Conservation (phyloP, 2,329 filamentous ascomycete genomes). For the Elsinoe arachidis region DNA sequence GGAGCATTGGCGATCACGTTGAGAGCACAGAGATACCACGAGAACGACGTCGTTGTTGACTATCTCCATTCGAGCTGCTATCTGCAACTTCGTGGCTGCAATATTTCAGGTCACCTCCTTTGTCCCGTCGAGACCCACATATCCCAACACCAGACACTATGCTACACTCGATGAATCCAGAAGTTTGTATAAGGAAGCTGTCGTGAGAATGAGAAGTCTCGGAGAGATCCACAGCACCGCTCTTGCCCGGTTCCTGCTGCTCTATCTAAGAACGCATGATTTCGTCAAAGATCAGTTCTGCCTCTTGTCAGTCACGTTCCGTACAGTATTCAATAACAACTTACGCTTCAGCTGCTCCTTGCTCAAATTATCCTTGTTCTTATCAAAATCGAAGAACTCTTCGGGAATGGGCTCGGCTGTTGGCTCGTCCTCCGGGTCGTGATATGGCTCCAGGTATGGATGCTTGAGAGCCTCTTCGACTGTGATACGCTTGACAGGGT, state of each 20-base stretch:
- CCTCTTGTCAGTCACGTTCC: background rate
- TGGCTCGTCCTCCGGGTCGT: slow-evolving; percentile 96
- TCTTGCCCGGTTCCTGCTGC: background rate
- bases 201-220: background rate
- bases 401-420: slow-evolving; percentile 94
- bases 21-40: no score
- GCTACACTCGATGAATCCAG: background rate
- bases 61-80: no score
- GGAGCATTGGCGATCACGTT: no score
- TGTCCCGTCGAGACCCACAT: background rate
- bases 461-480: slow-evolving; percentile 96
- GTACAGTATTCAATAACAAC: slow-evolving; percentile 19
- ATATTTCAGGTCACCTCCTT: background rate
- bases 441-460: slow-evolving; percentile 96
- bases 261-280: slow-evolving; percentile 60
- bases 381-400: slow-evolving; percentile 99
- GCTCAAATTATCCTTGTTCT: slow-evolving; percentile 97
- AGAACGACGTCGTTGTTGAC: no score
- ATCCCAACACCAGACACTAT: slow-evolving; percentile 2
- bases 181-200: background rate
- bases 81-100: background rate
- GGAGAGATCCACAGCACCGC: background rate
- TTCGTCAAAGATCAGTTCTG: slow-evolving; percentile 87
- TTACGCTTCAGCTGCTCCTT: slow-evolving; percentile 94
- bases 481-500: slow-evolving; percentile 96